These are phyloP conservation scores for Circinella minor DNA, from an alignment of 371 early-diverging fungal genomes.

Conservation along the genomic window DNA sequence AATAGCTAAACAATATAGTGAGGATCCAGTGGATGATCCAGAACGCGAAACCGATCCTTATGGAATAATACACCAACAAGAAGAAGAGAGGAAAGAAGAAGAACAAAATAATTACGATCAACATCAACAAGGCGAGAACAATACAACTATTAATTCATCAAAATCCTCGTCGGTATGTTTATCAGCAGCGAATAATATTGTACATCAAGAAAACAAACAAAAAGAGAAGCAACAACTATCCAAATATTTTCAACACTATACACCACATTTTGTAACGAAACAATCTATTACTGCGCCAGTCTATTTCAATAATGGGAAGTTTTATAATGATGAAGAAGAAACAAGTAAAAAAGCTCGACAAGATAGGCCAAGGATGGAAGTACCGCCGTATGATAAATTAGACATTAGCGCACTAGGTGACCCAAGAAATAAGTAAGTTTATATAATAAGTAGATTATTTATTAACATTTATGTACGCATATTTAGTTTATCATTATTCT, in stretches of 20 bases:
- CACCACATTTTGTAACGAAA: neutral
- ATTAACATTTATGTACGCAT: too few relatives aligned
- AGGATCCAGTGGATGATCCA: slow-evolving; percentile 3
- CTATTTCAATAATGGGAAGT: slow-evolving; percentile 27
- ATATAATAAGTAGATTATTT: neutral
- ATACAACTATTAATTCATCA: neutral
- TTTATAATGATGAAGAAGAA: slow-evolving; percentile 23
- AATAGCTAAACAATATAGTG: slow-evolving; percentile 9
- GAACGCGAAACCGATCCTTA: slow-evolving; percentile 25
- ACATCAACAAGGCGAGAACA: neutral
- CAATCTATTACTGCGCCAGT: slow-evolving; percentile 16
- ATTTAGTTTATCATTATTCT: too few relatives aligned
- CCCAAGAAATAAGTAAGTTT: neutral
- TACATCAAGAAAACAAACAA: neutral
- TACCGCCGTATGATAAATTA: slow-evolving; percentile 15
- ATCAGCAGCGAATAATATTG: neutral
- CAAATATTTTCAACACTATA: slow-evolving; percentile 1
- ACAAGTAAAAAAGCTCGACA: neutral
- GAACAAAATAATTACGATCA: neutral
- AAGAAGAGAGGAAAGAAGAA: neutral
- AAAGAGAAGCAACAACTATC: neutral
- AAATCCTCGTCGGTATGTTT: neutral
- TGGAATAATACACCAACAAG: slow-evolving; percentile 7
- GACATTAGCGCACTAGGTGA: slow-evolving; percentile 13
- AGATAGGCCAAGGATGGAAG: slow-evolving; percentile 17